phyloP scores from a whole-genome alignment of 495 filamentous ascomycete species.

The Penicillium paxilli region DNA sequence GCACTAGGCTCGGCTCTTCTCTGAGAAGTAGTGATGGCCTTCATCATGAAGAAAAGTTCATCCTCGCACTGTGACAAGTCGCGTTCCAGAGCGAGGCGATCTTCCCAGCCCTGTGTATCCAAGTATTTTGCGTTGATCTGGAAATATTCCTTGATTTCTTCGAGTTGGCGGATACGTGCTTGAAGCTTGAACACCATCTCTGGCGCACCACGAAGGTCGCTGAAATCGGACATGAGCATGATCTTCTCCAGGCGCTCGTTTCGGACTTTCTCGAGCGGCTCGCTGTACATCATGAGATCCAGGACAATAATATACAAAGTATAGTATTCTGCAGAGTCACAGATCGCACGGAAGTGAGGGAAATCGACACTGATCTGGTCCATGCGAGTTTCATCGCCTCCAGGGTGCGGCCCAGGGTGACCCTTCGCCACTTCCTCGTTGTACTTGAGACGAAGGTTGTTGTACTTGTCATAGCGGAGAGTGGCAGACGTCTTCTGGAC shows the following conservation, averaged over 20 bases:
- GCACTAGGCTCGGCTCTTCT: constrained; percentile 69
- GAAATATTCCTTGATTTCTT: constrained; percentile 96
- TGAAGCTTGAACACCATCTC: constrained; percentile 92
- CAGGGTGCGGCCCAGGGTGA: constrained; percentile 36
- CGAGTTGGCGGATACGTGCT: constrained; percentile 86
- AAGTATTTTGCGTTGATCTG: constrained; percentile 86
- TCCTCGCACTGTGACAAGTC: constrained; percentile 90
- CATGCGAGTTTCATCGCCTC: constrained; percentile 70
- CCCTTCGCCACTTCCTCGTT: constrained; percentile 86
- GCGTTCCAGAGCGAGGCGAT: constrained; percentile 79
- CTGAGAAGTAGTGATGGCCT: constrained; percentile 96
- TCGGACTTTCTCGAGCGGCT: constrained; percentile 92
- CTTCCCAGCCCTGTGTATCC: constrained; percentile 89
- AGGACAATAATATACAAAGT: constrained; percentile 96
- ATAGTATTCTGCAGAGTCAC: constrained; percentile 95
- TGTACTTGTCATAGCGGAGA: constrained; percentile 96
- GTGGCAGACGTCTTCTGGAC: constrained; percentile 93
- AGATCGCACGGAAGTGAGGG: constrained; percentile 85
- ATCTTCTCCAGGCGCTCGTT: constrained; percentile 95
- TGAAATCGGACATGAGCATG: constrained; percentile 99
- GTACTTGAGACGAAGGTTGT: constrained; percentile 94
- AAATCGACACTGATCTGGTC: constrained; percentile 97
- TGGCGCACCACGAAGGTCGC: constrained; percentile 88
- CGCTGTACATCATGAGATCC: constrained; percentile 90
- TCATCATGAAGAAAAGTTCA: constrained; percentile 99